Percentiles rank a stretch among this genome's conserved stretches.
phyloP scores from a whole-genome alignment of 352 stramenopile genomes.

The Globisporangium cystogenes region DNA sequence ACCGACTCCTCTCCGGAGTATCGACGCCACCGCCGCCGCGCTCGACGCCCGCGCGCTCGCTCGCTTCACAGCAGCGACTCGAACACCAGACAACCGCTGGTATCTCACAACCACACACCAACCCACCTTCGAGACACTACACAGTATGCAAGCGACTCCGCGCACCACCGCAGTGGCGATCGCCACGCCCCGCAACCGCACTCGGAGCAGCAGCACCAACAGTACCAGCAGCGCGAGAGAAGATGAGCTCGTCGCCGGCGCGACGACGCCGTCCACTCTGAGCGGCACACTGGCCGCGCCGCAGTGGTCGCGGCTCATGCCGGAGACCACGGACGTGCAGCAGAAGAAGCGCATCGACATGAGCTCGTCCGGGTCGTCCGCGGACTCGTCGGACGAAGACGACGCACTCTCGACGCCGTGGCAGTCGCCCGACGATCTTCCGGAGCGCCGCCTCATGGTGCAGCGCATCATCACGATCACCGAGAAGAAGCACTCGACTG shows the following conservation, averaged over 20 bases:
- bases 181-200: neutral
- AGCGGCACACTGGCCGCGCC: conserved; percentile 14
- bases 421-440: conserved; percentile 77
- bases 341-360: conserved; percentile 17
- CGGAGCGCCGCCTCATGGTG: conserved; percentile 76
- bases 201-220: conserved; percentile 2
- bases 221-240: conserved; percentile 1
- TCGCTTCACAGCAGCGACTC: too few relatives aligned
- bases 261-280: conserved; percentile 19
- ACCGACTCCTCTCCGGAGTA: conserved; percentile 11
- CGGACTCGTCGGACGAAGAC: conserved; percentile 8
- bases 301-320: conserved; percentile 25
- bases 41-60: neutral
- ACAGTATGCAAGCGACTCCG: neutral
- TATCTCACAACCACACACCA: too few relatives aligned
- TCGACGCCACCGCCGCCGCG: neutral
- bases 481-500: conserved; percentile 27
- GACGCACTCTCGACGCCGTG: conserved; percentile 58
- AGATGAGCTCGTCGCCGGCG: conserved; percentile 1
- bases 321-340: conserved; percentile 17
- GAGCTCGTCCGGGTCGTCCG: conserved; percentile 10
- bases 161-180: conserved; percentile 1
- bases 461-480: conserved; percentile 88
- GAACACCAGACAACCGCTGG: too few relatives aligned
- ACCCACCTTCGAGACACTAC: neutral